Evolutionary conservation across 352 stramenopile species (phyloP).

Genomic region (Halophytophthora polymorphica): DNA sequence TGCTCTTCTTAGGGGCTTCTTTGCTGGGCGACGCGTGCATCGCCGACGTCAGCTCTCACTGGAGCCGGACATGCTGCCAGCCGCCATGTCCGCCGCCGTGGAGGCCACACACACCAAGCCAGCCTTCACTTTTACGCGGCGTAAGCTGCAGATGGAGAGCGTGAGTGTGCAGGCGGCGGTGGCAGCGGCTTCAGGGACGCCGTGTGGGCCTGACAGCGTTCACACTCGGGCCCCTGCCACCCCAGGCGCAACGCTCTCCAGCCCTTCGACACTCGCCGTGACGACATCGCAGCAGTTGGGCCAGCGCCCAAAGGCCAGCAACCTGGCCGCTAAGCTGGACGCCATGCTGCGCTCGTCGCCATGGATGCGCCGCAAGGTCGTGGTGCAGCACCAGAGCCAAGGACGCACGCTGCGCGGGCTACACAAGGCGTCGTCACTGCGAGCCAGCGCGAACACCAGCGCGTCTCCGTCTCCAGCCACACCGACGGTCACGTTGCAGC

Average conservation of each 20-base stretch:
- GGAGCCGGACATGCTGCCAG: conserved; percentile 12
- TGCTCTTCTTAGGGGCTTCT: conserved; percentile 20
- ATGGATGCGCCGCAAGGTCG: conserved; percentile 56
- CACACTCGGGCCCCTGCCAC: neutral
- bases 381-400: conserved; percentile 39
- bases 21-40: conserved; percentile 21
- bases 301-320: conserved; percentile 21
- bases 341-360: conserved; percentile 50
- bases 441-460: conserved; percentile 5
- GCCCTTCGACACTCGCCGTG: conserved; percentile 1
- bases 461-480: neutral
- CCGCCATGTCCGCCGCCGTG: conserved; percentile 16
- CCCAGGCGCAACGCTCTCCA: conserved; percentile 1
- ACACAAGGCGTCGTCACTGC: conserved; percentile 6
- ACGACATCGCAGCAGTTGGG: conserved; percentile 18
- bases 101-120: conserved; percentile 22
- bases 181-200: neutral
- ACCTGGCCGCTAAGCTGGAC: conserved; percentile 62
- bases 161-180: conserved; percentile 1
- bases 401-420: conserved; percentile 13
- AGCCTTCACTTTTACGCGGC: conserved; percentile 23
- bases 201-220: neutral
- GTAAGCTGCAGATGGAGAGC: conserved; percentile 21
- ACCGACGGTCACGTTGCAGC: conserved; percentile 5
- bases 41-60: conserved; percentile 29